Conservation (phyloP, 805 yeast genomes). For the Kluyveromyces siamensis region DNA sequence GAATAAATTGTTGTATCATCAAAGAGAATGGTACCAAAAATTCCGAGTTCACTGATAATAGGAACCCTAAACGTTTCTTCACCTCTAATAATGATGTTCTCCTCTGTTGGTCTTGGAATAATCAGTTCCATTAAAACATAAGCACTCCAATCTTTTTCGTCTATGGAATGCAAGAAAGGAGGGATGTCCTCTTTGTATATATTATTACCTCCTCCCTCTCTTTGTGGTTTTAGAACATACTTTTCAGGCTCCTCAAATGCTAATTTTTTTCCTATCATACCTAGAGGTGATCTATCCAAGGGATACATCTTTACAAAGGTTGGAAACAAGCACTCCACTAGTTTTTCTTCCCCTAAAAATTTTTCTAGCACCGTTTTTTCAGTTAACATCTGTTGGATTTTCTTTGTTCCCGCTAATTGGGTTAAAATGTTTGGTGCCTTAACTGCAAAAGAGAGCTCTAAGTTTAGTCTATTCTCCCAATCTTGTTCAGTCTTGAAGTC, state of each 20-base stretch:
- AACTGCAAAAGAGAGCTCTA: constrained; percentile 73
- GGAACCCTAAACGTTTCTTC: constrained; percentile 58
- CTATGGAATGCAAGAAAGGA: constrained; percentile 46
- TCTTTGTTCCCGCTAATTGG: constrained; percentile 89
- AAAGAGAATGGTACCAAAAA: constrained; percentile 77
- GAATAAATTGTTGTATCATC: constrained; percentile 49
- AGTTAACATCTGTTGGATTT: constrained; percentile 84
- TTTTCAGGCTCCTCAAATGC: constrained; percentile 61
- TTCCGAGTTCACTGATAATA: constrained; percentile 83
- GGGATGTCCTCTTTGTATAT: constrained; percentile 85
- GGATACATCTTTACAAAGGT: constrained; percentile 89
- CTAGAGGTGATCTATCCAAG: constrained; percentile 60
- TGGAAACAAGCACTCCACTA: constrained; percentile 24
- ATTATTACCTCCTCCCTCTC: constrained; percentile 99
- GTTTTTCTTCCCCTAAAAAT: constrained; percentile 31
- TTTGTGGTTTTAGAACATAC: constrained; percentile 89
- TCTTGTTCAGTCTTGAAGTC: constrained; percentile 61
- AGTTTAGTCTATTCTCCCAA: constrained; percentile 67
- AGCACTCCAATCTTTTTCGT: constrained; percentile 74
- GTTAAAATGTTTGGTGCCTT: constrained; percentile 87
- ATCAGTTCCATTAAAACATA: constrained; percentile 93
- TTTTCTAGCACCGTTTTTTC: constrained; percentile 37
- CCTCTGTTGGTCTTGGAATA: constrained; percentile 52
- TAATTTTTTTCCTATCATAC: constrained; percentile 50
- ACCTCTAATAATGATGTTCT: constrained; percentile 64